Evolutionary conservation across 139 green algal species (phyloP).

Genomic region (Nannochloris sp.): DNA sequence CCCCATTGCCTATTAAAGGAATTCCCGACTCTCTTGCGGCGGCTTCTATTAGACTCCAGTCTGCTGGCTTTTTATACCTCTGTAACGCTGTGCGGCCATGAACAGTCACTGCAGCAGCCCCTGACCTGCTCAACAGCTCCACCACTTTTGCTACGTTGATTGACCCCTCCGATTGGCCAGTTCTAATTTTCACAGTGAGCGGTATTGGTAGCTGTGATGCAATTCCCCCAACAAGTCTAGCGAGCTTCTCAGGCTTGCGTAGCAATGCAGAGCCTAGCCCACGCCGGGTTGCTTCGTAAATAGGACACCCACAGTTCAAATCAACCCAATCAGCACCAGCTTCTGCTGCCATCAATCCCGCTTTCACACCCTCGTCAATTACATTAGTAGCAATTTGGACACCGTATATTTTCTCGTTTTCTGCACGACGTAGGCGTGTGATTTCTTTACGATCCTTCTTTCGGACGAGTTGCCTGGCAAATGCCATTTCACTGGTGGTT

Average conservation of each 20-base stretch:
- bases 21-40: slow-evolving; percentile 27
- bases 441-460: slow-evolving; percentile 28
- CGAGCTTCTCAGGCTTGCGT: slow-evolving; percentile 71
- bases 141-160: slow-evolving; percentile 61
- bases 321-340: slow-evolving; percentile 65
- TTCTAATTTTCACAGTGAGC: slow-evolving; percentile 75
- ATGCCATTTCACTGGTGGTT: slow-evolving; percentile 76
- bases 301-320: slow-evolving; percentile 84
- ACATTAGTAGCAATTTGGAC: slow-evolving; percentile 72
- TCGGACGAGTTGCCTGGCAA: slow-evolving; percentile 47
- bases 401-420: slow-evolving; percentile 25
- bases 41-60: slow-evolving; percentile 60
- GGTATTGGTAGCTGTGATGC: slow-evolving; percentile 51
- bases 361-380: slow-evolving; percentile 63
- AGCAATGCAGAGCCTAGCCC: slow-evolving; percentile 71
- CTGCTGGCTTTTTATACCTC: slow-evolving; percentile 69
- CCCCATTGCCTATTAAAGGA: slow-evolving; percentile 68
- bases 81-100: slow-evolving; percentile 81
- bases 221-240: slow-evolving; percentile 66
- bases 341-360: slow-evolving; percentile 47
- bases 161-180: slow-evolving; percentile 46
- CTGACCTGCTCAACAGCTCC: slow-evolving; percentile 43
- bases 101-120: slow-evolving; percentile 68
- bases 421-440: slow-evolving; percentile 12
- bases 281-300: slow-evolving; percentile 67